These are phyloP conservation scores for Microthyrium microscopicum DNA, from an alignment of 2,329 filamentous ascomycete species.

Conservation along the genomic window DNA sequence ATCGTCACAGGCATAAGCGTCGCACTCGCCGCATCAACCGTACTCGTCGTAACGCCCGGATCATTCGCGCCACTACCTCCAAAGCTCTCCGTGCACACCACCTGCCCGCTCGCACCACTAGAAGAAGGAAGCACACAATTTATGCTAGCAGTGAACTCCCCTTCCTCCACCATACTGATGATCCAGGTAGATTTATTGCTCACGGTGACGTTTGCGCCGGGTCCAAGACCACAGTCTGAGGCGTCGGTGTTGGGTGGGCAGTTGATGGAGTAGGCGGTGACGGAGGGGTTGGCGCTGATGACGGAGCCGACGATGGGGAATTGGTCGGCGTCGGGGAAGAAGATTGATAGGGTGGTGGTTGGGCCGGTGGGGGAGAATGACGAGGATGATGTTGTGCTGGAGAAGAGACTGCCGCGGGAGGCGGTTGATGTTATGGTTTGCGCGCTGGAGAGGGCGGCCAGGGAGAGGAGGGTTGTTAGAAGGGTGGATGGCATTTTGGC, in stretches of 20 bases:
- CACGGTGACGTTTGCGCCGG: constrained; percentile 2
- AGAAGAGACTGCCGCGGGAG: too few relatives aligned
- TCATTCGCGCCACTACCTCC: constrained; percentile 14
- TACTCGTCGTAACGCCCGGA: constrained; percentile 13
- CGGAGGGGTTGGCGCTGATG: constrained; percentile 5
- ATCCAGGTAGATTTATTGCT: not conserved
- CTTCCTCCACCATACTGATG: not conserved
- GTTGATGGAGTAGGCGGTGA: constrained; percentile 5
- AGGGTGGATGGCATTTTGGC: too few relatives aligned
- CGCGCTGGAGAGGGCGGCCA: too few relatives aligned
- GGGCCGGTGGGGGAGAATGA: too few relatives aligned
- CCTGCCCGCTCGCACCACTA: constrained; percentile 6
- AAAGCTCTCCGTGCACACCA: constrained; percentile 13
- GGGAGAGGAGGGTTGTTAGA: too few relatives aligned
- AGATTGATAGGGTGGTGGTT: constrained; percentile 4
- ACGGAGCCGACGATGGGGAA: constrained; percentile 8
- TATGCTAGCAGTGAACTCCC: constrained; percentile 13
- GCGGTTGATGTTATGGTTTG: too few relatives aligned
- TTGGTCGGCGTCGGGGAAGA: constrained; percentile 5
- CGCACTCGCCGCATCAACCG: constrained; percentile 7
- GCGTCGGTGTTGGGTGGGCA: constrained; percentile 6
- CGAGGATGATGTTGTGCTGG: too few relatives aligned
- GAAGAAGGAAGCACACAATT: constrained; percentile 10
- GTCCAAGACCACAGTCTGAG: constrained; percentile 7
- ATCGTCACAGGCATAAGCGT: constrained; percentile 7